These are phyloP conservation scores for Aspergillus sp. DNA, from an alignment of 2,329 filamentous ascomycete genomes.

Conservation along the genomic window DNA sequence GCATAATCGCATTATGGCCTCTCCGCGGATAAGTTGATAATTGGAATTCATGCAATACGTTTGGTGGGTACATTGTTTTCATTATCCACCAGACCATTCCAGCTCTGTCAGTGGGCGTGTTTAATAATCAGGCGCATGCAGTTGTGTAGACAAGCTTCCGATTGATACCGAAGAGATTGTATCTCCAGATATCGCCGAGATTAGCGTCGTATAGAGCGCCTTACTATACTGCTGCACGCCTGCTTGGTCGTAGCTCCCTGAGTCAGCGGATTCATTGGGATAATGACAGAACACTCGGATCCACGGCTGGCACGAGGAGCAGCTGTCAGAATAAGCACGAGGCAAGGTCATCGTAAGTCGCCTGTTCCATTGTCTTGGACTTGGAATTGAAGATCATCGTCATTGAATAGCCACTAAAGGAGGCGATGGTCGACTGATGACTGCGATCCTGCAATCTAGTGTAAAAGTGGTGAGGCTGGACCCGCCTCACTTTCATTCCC, in stretches of 20 bases:
- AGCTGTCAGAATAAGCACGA: slow-evolving; percentile 3
- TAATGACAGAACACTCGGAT: slow-evolving; percentile 6
- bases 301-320: slow-evolving; percentile 1
- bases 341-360: not conserved
- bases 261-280: not conserved
- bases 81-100: not conserved
- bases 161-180: not conserved
- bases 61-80: not conserved
- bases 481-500: slow-evolving; percentile 12
- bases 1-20: not conserved
- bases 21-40: no score
- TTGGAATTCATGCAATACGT: not conserved
- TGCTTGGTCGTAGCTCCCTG: not conserved
- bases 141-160: not conserved
- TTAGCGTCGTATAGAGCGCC: not conserved
- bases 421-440: not conserved
- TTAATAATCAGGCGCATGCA: not conserved
- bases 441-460: not conserved
- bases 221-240: not conserved
- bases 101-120: not conserved
- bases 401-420: not conserved
- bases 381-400: not conserved
- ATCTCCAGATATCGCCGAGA: slow-evolving; percentile 4
- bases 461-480: slow-evolving; percentile 3
- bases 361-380: not conserved